Conservation (phyloP, 2,329 filamentous ascomycete genomes). For the Dothidotthia symphoricarpi region DNA sequence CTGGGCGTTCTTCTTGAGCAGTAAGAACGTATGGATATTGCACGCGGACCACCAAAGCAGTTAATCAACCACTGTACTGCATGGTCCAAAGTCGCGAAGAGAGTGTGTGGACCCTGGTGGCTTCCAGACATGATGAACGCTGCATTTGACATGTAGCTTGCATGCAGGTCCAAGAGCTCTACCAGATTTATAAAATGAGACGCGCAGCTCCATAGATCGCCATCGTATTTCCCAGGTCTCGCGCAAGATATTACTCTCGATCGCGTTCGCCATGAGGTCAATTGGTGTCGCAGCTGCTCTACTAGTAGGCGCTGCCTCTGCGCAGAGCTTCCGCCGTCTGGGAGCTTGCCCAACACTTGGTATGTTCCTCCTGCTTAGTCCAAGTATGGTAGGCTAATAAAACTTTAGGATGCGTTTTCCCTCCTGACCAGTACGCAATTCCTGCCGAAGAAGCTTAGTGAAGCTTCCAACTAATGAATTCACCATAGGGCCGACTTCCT, state of each 20-base stretch:
- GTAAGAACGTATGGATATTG: constrained; percentile 28
- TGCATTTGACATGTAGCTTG: constrained; percentile 7
- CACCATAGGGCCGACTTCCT: constrained; percentile 68
- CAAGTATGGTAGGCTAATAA: constrained; percentile 14
- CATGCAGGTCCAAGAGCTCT: constrained; percentile 26
- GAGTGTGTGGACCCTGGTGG: constrained; percentile 15
- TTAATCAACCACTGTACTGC: constrained; percentile 11
- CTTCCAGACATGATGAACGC: constrained; percentile 3
- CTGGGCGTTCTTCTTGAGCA: constrained; percentile 27
- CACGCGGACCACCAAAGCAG: constrained; percentile 26
- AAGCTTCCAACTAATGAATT: constrained; percentile 7
- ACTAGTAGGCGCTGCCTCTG: constrained; percentile 32
- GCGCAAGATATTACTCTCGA: constrained; percentile 11
- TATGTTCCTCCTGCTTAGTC: constrained; percentile 16
- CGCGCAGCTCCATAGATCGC: constrained; percentile 13
- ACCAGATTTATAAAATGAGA: constrained; percentile 33
- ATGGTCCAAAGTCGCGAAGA: constrained; percentile 14
- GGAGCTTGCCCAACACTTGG: constrained; percentile 57
- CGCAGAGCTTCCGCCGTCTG: constrained; percentile 57
- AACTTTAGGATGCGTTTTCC: constrained; percentile 51
- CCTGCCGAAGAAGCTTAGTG: constrained; percentile 1
- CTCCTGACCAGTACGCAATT: constrained; percentile 54
- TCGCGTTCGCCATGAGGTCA: constrained; percentile 32
- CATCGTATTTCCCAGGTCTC: constrained; percentile 21
- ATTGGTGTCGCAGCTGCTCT: constrained; percentile 30